Conservation (phyloP, 306 rosid genomes). For the Glycine latifolia region DNA sequence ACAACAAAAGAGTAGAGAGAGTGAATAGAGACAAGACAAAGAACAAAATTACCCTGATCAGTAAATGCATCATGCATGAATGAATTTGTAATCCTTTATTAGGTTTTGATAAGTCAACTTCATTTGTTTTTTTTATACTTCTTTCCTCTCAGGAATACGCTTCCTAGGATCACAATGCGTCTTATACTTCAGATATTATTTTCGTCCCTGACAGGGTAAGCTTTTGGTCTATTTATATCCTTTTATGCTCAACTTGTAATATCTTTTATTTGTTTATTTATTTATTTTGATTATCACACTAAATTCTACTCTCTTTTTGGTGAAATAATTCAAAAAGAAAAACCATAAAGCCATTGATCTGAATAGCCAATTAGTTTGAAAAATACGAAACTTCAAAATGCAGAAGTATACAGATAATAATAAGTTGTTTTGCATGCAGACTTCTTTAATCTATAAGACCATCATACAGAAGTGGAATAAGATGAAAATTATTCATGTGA, state of each 20-base stretch:
- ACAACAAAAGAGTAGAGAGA: neutral
- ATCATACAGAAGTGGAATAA: neutral
- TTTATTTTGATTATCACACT: neutral
- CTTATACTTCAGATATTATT: constrained; percentile 63
- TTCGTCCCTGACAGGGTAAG: constrained; percentile 86
- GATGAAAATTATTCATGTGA: neutral
- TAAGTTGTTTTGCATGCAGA: too few relatives aligned
- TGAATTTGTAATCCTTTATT: neutral
- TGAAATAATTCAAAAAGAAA: neutral
- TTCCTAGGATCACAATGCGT: constrained; percentile 70
- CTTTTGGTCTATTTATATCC: neutral
- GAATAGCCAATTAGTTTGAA: neutral
- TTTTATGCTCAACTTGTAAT: neutral
- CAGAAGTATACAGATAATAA: too few relatives aligned
- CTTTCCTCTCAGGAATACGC: constrained; percentile 54
- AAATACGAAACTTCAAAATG: neutral
- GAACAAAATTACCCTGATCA: neutral
- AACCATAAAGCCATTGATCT: neutral
- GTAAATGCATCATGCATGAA: neutral
- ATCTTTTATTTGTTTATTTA: neutral
- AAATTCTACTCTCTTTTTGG: neutral
- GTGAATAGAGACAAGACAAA: neutral
- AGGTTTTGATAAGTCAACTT: neutral
- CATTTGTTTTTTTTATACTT: neutral
- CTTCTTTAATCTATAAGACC: neutral